A percentile compares a stretch with the other conserved stretches of the same genome.
These are phyloP conservation scores for Serendipita sp. DNA, from an alignment of 768 basidiomycete species.

Conservation along the genomic window DNA sequence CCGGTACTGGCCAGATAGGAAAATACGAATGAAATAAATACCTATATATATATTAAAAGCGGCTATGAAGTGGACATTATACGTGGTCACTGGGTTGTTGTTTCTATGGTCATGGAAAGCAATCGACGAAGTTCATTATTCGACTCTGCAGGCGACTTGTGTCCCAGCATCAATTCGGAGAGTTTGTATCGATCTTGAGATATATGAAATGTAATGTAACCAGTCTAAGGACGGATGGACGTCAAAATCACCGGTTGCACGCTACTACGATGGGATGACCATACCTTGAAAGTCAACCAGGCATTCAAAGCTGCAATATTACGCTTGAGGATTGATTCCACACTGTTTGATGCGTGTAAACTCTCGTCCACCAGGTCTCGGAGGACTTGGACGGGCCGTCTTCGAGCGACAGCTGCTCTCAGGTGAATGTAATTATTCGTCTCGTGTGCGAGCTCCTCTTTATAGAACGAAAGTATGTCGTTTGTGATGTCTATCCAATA, in stretches of 20 bases:
- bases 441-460: not conserved
- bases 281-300: constrained; percentile 5
- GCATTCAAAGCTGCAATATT: not conserved
- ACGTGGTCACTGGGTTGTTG: not conserved
- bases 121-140: too few species aligned
- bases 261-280: not conserved
- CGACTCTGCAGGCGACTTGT: too few species aligned
- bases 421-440: not conserved
- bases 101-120: too few species aligned
- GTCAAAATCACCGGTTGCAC: not conserved
- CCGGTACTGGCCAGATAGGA: not conserved
- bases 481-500: constrained; percentile 5
- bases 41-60: not conserved
- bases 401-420: not conserved
- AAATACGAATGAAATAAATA: not conserved
- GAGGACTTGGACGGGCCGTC: not conserved
- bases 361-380: not conserved
- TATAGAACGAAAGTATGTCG: not conserved
- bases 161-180: not conserved
- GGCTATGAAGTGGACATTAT: not conserved
- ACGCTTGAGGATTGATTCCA: not conserved
- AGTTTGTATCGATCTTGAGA: not conserved
- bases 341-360: not conserved
- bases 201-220: constrained; percentile 2
- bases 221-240: not conserved